Percentiles rank a stretch among this genome's conserved stretches.
These are phyloP conservation scores for Mycena amicta DNA, from an alignment of 768 basidiomycete species.

Conservation along the genomic window DNA sequence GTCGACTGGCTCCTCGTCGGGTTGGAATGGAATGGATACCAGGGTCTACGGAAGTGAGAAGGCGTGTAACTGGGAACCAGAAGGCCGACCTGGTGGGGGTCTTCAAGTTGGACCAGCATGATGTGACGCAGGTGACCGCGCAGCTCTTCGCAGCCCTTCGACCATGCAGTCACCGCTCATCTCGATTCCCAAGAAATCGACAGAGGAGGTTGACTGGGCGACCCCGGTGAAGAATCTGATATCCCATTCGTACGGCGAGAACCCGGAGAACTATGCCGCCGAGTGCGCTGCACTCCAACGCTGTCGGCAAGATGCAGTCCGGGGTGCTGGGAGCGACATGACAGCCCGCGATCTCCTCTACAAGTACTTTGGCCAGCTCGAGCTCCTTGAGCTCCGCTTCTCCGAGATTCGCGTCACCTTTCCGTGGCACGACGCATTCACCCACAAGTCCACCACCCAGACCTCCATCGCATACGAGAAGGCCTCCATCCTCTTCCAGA, in stretches of 20 bases:
- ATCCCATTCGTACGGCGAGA: slow-evolving; percentile 91
- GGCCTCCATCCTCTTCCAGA: slow-evolving; percentile 95
- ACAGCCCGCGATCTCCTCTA: slow-evolving; percentile 96
- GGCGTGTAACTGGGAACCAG: no score
- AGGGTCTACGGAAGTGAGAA: no score
- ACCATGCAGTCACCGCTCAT: slow-evolving; percentile 87
- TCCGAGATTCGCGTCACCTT: slow-evolving; percentile 96
- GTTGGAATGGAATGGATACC: background rate
- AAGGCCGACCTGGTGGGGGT: no score
- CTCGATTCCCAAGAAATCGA: slow-evolving; percentile 91
- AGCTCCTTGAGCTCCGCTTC: slow-evolving; percentile 94
- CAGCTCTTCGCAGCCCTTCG: background rate
- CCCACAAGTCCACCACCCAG: slow-evolving; percentile 88
- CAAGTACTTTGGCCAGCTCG: slow-evolving; percentile 99
- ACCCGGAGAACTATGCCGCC: slow-evolving; percentile 81
- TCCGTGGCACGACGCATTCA: slow-evolving; percentile 97
- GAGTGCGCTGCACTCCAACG: slow-evolving; percentile 87
- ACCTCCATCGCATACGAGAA: slow-evolving; percentile 98
- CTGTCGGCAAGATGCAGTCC: slow-evolving; percentile 93
- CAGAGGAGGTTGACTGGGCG: slow-evolving; percentile 97
- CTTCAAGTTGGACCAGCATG: no score
- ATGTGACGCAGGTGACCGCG: background rate
- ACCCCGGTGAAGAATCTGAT: slow-evolving; percentile 84
- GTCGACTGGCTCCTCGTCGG: slow-evolving; percentile 35
- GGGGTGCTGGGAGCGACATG: slow-evolving; percentile 92